Evolutionary conservation across 2,329 filamentous ascomycete species (phyloP).

Genomic region (Talaromyces sp.): DNA sequence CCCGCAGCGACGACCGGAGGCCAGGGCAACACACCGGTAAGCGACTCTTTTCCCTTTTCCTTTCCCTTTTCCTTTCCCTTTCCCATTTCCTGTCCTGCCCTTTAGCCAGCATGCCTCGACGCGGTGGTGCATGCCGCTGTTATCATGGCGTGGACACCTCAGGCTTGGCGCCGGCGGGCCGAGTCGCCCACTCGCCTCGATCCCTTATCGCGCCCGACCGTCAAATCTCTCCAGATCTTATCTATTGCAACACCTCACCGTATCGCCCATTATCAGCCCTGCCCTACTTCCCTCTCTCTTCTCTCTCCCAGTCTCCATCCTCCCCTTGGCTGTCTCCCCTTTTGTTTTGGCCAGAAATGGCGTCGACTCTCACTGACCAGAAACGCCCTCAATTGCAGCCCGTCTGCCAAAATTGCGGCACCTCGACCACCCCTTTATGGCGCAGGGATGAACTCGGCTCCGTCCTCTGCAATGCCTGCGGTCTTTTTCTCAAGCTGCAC

Average conservation of each 20-base stretch:
- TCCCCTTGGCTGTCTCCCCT: background rate
- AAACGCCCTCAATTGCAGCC: conserved; percentile 68
- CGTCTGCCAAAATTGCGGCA: conserved; percentile 92
- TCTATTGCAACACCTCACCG: conserved; percentile 28
- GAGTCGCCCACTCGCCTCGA: background rate
- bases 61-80: conserved; percentile 17
- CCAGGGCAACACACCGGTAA: conserved; percentile 47
- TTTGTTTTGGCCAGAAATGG: conserved; percentile 28
- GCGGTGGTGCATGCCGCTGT: conserved; percentile 14
- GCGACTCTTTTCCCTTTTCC: conserved; percentile 21
- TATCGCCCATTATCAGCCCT: conserved; percentile 25
- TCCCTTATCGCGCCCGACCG: conserved; percentile 41
- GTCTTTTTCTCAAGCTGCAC: conserved; percentile 94
- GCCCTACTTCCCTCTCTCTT: conserved; percentile 18
- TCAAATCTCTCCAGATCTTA: conserved; percentile 40
- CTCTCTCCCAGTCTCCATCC: conserved; percentile 10
- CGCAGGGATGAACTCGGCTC: conserved; percentile 92
- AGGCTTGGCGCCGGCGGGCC: conserved; percentile 28
- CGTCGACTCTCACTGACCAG: conserved; percentile 44
- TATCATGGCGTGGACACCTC: conserved; percentile 20
- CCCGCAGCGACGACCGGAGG: conserved; percentile 61
- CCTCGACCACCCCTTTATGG: conserved; percentile 94
- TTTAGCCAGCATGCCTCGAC: background rate
- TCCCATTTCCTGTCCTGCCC: no score
- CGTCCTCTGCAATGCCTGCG: conserved; percentile 97